These are phyloP conservation scores for Fusarium napiforme DNA, from an alignment of 2,329 filamentous ascomycete genomes.

Conservation along the genomic window DNA sequence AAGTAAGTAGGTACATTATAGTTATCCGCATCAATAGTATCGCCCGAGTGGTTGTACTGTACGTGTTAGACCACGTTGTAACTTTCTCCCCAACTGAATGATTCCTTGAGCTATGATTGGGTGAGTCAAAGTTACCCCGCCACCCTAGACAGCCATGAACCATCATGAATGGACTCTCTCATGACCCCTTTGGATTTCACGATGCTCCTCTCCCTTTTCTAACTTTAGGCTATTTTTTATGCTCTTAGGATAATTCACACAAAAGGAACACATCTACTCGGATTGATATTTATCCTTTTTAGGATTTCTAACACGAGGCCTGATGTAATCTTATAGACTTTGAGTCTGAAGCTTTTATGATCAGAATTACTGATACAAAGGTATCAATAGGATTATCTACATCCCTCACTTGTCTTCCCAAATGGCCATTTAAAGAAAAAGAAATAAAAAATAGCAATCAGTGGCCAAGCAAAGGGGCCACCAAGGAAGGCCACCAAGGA, in stretches of 20 bases:
- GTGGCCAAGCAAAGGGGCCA: neutral
- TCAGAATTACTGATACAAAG: neutral
- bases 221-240: neutral
- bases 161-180: neutral
- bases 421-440: neutral
- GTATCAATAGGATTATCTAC: neutral
- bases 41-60: neutral
- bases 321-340: too few species aligned
- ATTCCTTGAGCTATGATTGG: conserved; percentile 9
- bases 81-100: conserved; percentile 5
- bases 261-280: neutral
- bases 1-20: neutral
- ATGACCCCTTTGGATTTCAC: neutral
- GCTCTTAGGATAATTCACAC: neutral
- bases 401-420: neutral
- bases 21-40: neutral
- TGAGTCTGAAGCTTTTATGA: too few species aligned
- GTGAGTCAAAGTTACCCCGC: neutral
- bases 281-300: neutral
- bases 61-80: conserved; percentile 8
- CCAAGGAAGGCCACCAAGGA: neutral
- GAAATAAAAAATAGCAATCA: too few species aligned
- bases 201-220: neutral
- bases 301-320: neutral
- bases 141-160: conserved; percentile 1